phyloP scores from a whole-genome alignment of 2,329 filamentous ascomycete species.

The Diaporthe vexans region DNA sequence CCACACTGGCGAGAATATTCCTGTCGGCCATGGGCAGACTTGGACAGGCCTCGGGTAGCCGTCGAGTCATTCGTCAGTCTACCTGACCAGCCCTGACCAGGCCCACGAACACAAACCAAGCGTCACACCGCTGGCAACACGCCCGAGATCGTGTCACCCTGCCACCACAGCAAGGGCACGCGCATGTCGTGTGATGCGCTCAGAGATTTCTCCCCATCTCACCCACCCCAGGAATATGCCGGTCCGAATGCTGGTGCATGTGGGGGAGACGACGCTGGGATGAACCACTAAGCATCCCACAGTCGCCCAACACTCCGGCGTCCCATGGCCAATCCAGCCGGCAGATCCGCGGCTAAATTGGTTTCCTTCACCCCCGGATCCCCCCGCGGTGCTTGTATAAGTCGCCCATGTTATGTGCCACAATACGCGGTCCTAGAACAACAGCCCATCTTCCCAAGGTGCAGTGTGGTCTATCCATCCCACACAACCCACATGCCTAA shows the following conservation, averaged over 20 bases:
- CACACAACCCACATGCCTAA: background rate
- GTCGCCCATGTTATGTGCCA: background rate
- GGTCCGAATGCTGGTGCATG: background rate
- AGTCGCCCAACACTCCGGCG: background rate
- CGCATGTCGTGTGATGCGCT: conserved; percentile 20
- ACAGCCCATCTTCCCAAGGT: background rate
- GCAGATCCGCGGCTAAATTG: conserved; percentile 23
- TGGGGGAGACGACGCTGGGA: background rate
- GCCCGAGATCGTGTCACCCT: conserved; percentile 13
- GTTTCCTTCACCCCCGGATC: background rate
- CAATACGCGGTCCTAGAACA: background rate
- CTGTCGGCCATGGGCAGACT: background rate
- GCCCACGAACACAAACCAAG: conserved; percentile 2
- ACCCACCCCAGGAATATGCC: background rate
- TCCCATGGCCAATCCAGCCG: background rate
- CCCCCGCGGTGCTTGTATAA: background rate
- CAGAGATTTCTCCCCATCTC: background rate
- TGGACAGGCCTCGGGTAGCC: too few relatives aligned
- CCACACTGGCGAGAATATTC: background rate
- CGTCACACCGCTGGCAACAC: conserved; percentile 5
- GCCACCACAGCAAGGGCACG: background rate
- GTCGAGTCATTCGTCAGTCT: conserved; percentile 20
- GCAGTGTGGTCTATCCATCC: background rate
- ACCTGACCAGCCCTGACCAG: background rate
- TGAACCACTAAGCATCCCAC: conserved; percentile 19